Evolutionary conservation across 768 basidiomycete genomes (phyloP), one percentile per base, ranked within the genome.

Genomic region (Tricholoma sp.): DNA sequence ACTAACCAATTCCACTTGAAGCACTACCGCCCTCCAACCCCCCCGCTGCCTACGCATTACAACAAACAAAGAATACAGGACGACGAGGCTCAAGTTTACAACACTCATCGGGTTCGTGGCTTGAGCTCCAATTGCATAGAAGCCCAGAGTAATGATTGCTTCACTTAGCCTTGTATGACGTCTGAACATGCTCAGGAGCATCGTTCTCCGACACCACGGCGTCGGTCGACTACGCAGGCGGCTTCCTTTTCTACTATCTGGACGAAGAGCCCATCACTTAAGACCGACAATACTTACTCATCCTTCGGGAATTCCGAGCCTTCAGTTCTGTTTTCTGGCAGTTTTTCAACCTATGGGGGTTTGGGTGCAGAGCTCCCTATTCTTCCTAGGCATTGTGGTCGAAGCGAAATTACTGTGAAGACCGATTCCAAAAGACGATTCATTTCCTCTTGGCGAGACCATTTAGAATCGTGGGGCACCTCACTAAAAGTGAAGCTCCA

Each of bases 21-120:
- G 82, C 67, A 73, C 33, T 84, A 81, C 65, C 76, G 82, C n/a
- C 81, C 82, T 44, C 82, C 82, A 4, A 84, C 82, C 1, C 82
- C 82, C 2, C 82, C 82, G 28, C 67, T 82, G 24, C 75, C 73
- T 17, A 31, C 69, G 32, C 57, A 65, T 33, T 68, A 70, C 45
- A 73, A 71, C 61, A 72, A 70, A 63, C 70, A 65, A 31, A 69
- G 66, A 48, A 67, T 65, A n/a, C 49, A 53, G 12, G 69, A 68
- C 37, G 55, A 57, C 61, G 62, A 58, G 32, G 29, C 32, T 34
- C 56, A 12, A 50, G 42, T 50, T 55, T 28, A 37, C 36, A 48
- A 20, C 15, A 53, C 44, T 15, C 34, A 41, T 56, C 10, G 28
- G 50, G 50, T 44, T 36, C 45, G 33, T 61, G 58, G 11, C 28